These are phyloP conservation scores for Amorphotheca resinae DNA, from an alignment of 495 filamentous ascomycete species.

Conservation along the genomic window DNA sequence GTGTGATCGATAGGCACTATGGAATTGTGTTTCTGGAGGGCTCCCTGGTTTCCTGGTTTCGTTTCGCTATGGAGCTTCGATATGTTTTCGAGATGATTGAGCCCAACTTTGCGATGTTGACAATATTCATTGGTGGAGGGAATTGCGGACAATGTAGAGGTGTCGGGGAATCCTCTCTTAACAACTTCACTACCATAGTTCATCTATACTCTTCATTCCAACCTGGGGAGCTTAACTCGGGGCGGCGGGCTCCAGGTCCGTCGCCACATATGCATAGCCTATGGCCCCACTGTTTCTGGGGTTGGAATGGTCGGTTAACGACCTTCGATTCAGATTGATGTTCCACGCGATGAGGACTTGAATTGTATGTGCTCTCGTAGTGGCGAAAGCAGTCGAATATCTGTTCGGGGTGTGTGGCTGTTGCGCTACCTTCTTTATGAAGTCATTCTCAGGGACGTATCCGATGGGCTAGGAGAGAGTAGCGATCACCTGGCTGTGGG, in stretches of 20 bases:
- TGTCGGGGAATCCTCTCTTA: background rate
- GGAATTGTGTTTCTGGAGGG: background rate
- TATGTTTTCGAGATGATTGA: background rate
- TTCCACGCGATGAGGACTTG: too few relatives aligned
- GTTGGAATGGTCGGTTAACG: too few relatives aligned
- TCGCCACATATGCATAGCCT: background rate
- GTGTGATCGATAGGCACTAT: background rate
- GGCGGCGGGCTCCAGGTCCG: conserved; percentile 9
- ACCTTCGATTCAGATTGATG: too few relatives aligned
- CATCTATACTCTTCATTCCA: background rate
- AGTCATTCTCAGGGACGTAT: too few relatives aligned
- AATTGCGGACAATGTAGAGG: background rate
- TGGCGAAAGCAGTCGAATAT: too few relatives aligned
- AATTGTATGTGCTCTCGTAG: too few relatives aligned
- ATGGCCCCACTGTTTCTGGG: background rate
- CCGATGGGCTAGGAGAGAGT: too few relatives aligned
- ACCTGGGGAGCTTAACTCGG: background rate
- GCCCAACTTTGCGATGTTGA: background rate
- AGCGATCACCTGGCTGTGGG: too few relatives aligned
- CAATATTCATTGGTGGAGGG: background rate
- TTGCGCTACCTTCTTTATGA: too few relatives aligned
- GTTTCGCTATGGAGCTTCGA: background rate
- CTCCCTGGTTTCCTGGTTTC: background rate
- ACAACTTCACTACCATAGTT: background rate
- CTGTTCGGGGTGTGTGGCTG: too few relatives aligned